A percentile compares a stretch with the other conserved stretches of the same genome.
phyloP scores from a whole-genome alignment of 768 basidiomycete species.

The Coprinopsis sp. region DNA sequence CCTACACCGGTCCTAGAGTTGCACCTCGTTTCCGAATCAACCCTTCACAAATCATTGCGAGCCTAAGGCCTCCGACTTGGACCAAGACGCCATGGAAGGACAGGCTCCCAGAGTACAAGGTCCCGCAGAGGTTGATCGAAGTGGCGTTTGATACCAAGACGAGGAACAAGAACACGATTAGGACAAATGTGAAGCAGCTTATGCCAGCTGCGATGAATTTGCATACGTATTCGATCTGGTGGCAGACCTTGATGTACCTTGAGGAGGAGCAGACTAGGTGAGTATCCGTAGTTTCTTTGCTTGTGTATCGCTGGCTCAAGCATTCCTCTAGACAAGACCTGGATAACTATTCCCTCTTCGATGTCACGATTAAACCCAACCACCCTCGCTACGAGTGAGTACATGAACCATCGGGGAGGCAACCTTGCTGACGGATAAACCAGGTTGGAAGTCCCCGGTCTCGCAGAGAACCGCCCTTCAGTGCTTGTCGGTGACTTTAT shows the following conservation, averaged over 20 bases:
- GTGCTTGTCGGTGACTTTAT: conserved; percentile 51
- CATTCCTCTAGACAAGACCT: conserved; percentile 30
- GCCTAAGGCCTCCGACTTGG: conserved; percentile 36
- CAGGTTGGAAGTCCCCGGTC: conserved; percentile 49
- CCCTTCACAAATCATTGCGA: conserved; percentile 26
- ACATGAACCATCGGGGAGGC: too few relatives aligned
- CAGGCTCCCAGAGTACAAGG: conserved; percentile 25
- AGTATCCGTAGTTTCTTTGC: conserved; percentile 10
- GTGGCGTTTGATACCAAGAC: conserved; percentile 23
- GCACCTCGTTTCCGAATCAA: conserved; percentile 21
- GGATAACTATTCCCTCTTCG: conserved; percentile 31
- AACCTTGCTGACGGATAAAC: too few relatives aligned
- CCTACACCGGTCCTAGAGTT: conserved; percentile 31
- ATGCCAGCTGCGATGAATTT: conserved; percentile 33
- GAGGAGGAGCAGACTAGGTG: conserved; percentile 49
- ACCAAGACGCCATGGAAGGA: conserved; percentile 32
- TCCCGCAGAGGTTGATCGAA: conserved; percentile 26
- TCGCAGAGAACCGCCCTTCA: conserved; percentile 55
- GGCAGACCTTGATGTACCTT: conserved; percentile 41
- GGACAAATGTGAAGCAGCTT: conserved; percentile 23
- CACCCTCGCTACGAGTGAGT: conserved; percentile 43
- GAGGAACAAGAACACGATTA: conserved; percentile 12
- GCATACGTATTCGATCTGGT: conserved; percentile 39
- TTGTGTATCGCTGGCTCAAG: conserved; percentile 2
- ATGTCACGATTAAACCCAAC: conserved; percentile 29